These are phyloP conservation scores for Udeniomyces megalosporus DNA, from an alignment of 768 basidiomycete species.

Conservation along the genomic window DNA sequence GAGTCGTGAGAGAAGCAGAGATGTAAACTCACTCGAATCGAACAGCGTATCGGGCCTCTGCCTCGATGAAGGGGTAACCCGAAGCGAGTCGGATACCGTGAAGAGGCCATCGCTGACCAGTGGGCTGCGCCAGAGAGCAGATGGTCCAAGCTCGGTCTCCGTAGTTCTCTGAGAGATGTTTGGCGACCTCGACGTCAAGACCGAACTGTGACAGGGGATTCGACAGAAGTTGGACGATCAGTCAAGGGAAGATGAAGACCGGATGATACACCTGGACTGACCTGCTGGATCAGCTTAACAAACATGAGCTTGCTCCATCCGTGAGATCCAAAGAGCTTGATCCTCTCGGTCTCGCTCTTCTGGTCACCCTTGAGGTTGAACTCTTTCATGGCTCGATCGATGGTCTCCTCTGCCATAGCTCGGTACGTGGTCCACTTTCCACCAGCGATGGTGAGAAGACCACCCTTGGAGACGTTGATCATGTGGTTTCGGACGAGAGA, in stretches of 20 bases:
- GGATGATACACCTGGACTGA: slow-evolving; percentile 32
- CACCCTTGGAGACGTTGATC: slow-evolving; percentile 62
- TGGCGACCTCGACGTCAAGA: slow-evolving; percentile 76
- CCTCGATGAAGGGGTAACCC: slow-evolving; percentile 77
- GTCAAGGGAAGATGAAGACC: neutral
- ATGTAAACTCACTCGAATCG: slow-evolving; percentile 43
- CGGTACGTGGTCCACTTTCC: slow-evolving; percentile 99
- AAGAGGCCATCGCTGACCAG: slow-evolving; percentile 67
- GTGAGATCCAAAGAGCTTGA: slow-evolving; percentile 79
- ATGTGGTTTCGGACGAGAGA: slow-evolving; percentile 85
- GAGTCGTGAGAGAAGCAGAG: no score
- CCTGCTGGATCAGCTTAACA: slow-evolving; percentile 81
- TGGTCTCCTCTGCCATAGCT: slow-evolving; percentile 88
- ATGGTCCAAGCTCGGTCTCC: slow-evolving; percentile 96
- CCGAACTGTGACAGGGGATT: slow-evolving; percentile 45
- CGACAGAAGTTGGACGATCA: neutral
- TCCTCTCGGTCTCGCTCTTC: slow-evolving; percentile 58
- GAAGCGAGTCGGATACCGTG: slow-evolving; percentile 57
- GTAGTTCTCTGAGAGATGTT: slow-evolving; percentile 82
- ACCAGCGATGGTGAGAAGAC: slow-evolving; percentile 83
- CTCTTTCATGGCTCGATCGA: slow-evolving; percentile 66
- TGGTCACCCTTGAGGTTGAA: slow-evolving; percentile 48
- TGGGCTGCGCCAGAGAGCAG: slow-evolving; percentile 58
- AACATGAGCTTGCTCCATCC: slow-evolving; percentile 95
- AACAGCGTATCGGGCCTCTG: slow-evolving; percentile 77